Evolutionary conservation across 2,329 filamentous ascomycete species (phyloP).

Genomic region (Paecilomyces niveus): DNA sequence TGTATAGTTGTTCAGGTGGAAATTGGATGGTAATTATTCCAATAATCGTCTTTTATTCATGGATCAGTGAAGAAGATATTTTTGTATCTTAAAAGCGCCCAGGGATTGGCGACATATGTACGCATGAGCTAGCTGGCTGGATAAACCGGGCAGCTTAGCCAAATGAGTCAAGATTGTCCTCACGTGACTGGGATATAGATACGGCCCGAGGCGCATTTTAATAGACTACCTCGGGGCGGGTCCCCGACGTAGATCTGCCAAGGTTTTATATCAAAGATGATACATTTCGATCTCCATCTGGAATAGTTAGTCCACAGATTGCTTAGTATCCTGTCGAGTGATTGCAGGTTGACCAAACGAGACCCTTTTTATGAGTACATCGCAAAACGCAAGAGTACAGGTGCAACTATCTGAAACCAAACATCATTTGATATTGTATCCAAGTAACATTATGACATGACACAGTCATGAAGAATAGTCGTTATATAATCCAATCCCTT

Average conservation of each 20-base stretch:
- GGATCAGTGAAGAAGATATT: neutral
- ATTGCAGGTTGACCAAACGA: neutral
- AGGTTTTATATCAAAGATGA: too few species aligned
- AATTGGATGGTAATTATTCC: neutral
- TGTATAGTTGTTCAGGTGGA: neutral
- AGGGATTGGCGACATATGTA: neutral
- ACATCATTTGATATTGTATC: neutral
- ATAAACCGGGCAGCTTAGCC: neutral
- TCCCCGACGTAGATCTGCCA: too few species aligned
- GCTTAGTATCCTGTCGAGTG: too few species aligned
- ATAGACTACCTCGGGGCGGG: too few species aligned
- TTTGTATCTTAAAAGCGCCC: neutral
- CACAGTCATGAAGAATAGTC: neutral
- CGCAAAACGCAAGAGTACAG: neutral
- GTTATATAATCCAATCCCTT: neutral
- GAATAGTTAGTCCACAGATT: too few species aligned
- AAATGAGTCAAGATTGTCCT: neutral
- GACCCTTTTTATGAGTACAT: neutral
- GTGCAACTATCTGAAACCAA: neutral
- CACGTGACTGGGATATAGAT: neutral
- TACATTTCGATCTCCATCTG: too few species aligned
- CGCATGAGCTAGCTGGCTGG: neutral
- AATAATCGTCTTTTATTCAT: neutral
- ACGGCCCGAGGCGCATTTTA: neutral
- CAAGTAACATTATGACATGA: neutral